These are phyloP conservation scores for Zoysia japonica DNA, from an alignment of 176 grass and related monocot species.

Conservation along the genomic window DNA sequence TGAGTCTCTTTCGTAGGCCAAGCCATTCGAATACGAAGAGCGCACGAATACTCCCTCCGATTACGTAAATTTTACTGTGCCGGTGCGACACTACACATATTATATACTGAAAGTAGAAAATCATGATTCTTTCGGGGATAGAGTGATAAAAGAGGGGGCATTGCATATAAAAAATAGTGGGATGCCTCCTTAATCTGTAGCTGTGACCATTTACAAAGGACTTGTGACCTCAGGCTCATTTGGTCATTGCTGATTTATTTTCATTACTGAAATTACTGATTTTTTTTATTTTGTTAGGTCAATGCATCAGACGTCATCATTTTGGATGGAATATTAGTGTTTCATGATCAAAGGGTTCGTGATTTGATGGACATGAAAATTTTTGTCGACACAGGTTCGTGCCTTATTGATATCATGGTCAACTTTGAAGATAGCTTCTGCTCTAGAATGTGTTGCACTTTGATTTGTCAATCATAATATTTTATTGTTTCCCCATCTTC, in stretches of 20 bases:
- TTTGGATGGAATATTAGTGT: constrained; percentile 91
- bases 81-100: neutral
- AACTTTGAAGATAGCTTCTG: constrained; percentile 20
- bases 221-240: neutral
- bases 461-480: constrained; percentile 23
- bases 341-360: constrained; percentile 86
- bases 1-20: no score
- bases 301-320: constrained; percentile 97
- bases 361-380: constrained; percentile 98
- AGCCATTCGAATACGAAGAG: no score
- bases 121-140: neutral
- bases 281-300: constrained; percentile 62
- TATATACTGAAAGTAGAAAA: neutral
- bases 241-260: constrained; percentile 7
- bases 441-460: constrained; percentile 8
- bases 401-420: neutral
- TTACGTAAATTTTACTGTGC: no score
- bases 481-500: constrained; percentile 14
- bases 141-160: neutral
- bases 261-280: constrained; percentile 1
- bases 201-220: neutral
- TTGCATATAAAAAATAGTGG: neutral
- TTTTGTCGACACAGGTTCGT: constrained; percentile 93
- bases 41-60: no score
- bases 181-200: neutral